Percentiles rank a stretch among this genome's conserved stretches.
These are phyloP conservation scores for Aspergillus udagawae DNA, from an alignment of 2,329 filamentous ascomycete genomes.

Conservation along the genomic window DNA sequence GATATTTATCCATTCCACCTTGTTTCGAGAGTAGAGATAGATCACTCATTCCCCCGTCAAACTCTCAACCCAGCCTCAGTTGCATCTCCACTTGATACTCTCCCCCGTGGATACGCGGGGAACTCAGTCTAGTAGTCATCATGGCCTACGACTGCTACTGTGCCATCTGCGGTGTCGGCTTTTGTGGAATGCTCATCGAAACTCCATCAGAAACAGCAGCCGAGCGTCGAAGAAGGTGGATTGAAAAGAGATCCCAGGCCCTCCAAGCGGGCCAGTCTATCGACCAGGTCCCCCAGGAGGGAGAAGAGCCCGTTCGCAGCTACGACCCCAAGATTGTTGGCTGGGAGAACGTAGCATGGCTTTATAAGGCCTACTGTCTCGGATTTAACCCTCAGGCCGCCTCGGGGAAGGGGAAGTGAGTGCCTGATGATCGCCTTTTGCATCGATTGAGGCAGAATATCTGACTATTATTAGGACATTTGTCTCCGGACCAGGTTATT, in stretches of 20 bases:
- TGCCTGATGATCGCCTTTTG: neutral
- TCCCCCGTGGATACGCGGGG: neutral
- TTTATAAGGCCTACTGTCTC: slow-evolving; percentile 17
- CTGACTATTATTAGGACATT: slow-evolving; percentile 9
- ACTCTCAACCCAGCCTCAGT: neutral
- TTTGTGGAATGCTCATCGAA: slow-evolving; percentile 19
- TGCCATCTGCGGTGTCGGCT: slow-evolving; percentile 19
- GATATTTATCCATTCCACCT: neutral
- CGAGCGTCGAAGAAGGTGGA: slow-evolving; percentile 16
- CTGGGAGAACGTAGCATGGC: slow-evolving; percentile 14
- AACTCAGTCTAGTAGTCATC: neutral
- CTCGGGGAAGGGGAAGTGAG: slow-evolving; percentile 13
- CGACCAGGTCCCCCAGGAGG: slow-evolving; percentile 2
- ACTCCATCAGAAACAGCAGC: slow-evolving; percentile 13
- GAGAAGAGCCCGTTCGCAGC: slow-evolving; percentile 12
- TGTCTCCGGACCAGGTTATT: slow-evolving; percentile 18
- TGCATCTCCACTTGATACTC: neutral
- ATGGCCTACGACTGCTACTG: slow-evolving; percentile 24
- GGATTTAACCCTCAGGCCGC: slow-evolving; percentile 5
- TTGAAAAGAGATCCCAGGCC: slow-evolving; percentile 14
- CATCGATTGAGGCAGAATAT: neutral
- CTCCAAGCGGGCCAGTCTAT: slow-evolving; percentile 7
- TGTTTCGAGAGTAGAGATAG: neutral
- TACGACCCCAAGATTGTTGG: slow-evolving; percentile 19
- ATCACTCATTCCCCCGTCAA: neutral